These are phyloP conservation scores for Aureobasidium sp. DNA, from an alignment of 2,329 filamentous ascomycete species.

Conservation along the genomic window DNA sequence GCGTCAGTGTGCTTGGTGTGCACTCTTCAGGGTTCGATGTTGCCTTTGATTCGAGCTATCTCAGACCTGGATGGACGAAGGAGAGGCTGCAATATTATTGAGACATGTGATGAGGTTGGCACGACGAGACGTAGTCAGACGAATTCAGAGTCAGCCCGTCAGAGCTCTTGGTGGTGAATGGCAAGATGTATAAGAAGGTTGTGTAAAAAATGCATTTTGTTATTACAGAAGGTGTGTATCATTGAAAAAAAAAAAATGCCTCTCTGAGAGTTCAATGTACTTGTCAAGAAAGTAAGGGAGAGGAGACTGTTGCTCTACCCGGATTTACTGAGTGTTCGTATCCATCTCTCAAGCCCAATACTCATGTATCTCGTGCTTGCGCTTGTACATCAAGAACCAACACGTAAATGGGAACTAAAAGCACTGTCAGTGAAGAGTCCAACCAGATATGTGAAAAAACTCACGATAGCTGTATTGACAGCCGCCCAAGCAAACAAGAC, in stretches of 20 bases:
- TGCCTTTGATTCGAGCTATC: slow-evolving; percentile 23
- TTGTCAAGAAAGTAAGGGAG: no score
- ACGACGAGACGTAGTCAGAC: no score
- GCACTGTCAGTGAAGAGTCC: not conserved
- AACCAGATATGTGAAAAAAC: not conserved
- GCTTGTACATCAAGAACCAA: slow-evolving; percentile 35
- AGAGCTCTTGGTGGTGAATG: no score
- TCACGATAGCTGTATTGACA: slow-evolving; percentile 38
- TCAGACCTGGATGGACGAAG: slow-evolving; percentile 42
- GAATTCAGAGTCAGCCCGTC: no score
- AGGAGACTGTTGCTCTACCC: no score
- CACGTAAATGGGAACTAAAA: slow-evolving; percentile 41
- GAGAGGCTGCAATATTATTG: slow-evolving; percentile 28
- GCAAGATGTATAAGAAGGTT: no score
- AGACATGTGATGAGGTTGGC: no score
- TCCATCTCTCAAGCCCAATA: slow-evolving; percentile 19
- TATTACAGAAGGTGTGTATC: no score
- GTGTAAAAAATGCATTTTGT: no score
- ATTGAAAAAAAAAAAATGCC: no score
- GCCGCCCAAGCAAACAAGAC: slow-evolving; percentile 51
- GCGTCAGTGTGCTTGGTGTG: slow-evolving; percentile 40
- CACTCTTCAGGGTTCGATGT: slow-evolving; percentile 42
- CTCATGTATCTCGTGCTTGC: slow-evolving; percentile 23
- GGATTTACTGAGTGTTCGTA: no score
- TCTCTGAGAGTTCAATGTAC: no score